Evolutionary conservation across 352 stramenopile species (phyloP).

Genomic region (Globisporangium recalcitrans): DNA sequence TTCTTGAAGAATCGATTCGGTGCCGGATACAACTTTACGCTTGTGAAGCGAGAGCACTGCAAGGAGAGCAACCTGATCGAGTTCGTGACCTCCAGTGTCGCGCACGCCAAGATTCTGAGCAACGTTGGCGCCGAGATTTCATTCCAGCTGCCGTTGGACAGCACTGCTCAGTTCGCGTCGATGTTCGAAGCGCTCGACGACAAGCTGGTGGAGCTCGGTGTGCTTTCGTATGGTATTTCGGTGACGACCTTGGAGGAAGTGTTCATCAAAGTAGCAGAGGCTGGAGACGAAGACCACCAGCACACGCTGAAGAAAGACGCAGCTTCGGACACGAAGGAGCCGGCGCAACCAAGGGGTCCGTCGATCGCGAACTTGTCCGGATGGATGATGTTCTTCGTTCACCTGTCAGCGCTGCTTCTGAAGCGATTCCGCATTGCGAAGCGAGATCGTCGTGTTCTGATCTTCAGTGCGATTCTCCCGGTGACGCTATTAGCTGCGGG

Average conservation of each 20-base stretch:
- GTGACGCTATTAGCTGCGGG: constrained; percentile 76
- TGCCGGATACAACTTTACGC: constrained; percentile 36
- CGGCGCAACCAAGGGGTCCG: not conserved
- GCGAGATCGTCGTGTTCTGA: constrained; percentile 82
- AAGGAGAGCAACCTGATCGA: constrained; percentile 29
- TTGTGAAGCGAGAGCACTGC: constrained; percentile 27
- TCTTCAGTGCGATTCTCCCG: constrained; percentile 52
- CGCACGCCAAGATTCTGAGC: constrained; percentile 50
- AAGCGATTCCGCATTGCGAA: constrained; percentile 87
- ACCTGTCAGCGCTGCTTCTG: constrained; percentile 77
- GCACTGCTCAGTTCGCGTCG: constrained; percentile 40
- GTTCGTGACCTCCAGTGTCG: constrained; percentile 31
- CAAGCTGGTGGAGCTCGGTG: constrained; percentile 25
- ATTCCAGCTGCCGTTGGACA: constrained; percentile 68
- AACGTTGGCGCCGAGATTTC: constrained; percentile 77
- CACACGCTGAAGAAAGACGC: constrained; percentile 23
- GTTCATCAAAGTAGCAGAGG: constrained; percentile 86
- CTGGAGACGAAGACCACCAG: constrained; percentile 35
- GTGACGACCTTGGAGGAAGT: constrained; percentile 91
- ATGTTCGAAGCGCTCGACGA: constrained; percentile 73
- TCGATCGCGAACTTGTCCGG: constrained; percentile 19
- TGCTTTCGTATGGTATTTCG: constrained; percentile 74
- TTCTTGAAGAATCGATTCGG: constrained; percentile 73
- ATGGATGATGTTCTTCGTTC: constrained; percentile 56
- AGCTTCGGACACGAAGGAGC: constrained; percentile 15